Conservation (phyloP, 177 flowering plant species). For the Vitis hybrid region DNA sequence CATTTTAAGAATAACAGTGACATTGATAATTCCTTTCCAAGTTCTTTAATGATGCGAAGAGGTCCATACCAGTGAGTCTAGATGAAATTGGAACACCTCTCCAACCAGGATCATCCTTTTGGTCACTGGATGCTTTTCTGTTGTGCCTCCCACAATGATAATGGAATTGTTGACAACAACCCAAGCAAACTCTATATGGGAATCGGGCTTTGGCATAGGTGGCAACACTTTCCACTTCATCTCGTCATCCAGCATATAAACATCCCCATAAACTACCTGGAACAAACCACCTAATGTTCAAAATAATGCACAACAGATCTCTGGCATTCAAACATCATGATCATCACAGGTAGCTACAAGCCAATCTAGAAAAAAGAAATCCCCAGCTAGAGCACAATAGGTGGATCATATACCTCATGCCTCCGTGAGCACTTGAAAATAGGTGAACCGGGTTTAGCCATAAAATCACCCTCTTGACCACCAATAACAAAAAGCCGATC, state of each 20-base stretch:
- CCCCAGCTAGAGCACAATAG: background rate
- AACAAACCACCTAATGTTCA: constrained; percentile 7
- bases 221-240: constrained; percentile 82
- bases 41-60: background rate
- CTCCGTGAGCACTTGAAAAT: constrained; percentile 95
- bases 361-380: background rate
- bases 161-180: constrained; percentile 74
- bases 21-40: background rate
- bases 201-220: constrained; percentile 90
- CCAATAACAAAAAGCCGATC: constrained; percentile 82
- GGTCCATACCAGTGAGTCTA: constrained; percentile 61
- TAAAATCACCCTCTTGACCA: constrained; percentile 99
- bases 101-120: constrained; percentile 81
- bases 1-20: background rate
- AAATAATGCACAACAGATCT: background rate
- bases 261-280: constrained; percentile 78
- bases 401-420: constrained; percentile 59
- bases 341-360: background rate
- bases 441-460: constrained; percentile 98
- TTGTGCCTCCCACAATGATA: constrained; percentile 79
- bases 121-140: constrained; percentile 83
- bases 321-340: background rate
- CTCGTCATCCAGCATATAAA: constrained; percentile 81
- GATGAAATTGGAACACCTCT: constrained; percentile 69
- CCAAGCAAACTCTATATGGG: constrained; percentile 95